Conservation (phyloP, 116 monocot genomes). For the Papilionanthe hybrid region DNA sequence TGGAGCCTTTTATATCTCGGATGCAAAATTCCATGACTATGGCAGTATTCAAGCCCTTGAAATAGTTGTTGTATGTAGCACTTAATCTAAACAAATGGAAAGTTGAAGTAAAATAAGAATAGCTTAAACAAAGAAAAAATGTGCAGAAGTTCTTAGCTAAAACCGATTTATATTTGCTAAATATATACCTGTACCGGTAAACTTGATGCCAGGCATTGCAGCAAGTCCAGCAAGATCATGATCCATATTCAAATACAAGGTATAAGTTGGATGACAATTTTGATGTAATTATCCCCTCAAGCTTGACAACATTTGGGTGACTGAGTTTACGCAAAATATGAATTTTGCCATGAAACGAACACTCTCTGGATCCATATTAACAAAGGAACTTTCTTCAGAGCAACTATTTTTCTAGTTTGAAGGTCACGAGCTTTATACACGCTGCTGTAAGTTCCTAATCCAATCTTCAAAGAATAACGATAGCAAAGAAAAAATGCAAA, state of each 20-base stretch:
- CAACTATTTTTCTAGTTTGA: constrained; percentile 28
- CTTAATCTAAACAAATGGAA: constrained; percentile 18
- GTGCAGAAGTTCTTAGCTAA: background rate
- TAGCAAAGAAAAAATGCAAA: too few species aligned
- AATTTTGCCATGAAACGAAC: constrained; percentile 33
- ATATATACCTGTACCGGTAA: constrained; percentile 24
- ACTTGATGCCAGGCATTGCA: constrained; percentile 19
- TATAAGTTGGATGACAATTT: constrained; percentile 22
- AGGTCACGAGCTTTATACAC: constrained; percentile 31
- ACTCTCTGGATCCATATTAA: constrained; percentile 34
- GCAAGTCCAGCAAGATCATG: constrained; percentile 32
- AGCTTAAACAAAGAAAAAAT: background rate
- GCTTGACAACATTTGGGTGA: constrained; percentile 34
- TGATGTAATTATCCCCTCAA: constrained; percentile 29
- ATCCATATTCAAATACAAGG: constrained; percentile 39
- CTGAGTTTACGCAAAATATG: constrained; percentile 22
- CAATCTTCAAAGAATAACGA: constrained; percentile 15
- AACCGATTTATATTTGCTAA: background rate
- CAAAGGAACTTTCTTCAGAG: constrained; percentile 32
- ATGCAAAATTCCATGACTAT: constrained; percentile 25
- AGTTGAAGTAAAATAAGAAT: background rate
- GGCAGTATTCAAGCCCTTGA: constrained; percentile 27
- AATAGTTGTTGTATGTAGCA: constrained; percentile 32
- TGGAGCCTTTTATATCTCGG: constrained; percentile 25
- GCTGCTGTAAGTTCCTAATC: constrained; percentile 32